Conservation (phyloP, 139 green algal species). For the Tetraselmis striata region DNA sequence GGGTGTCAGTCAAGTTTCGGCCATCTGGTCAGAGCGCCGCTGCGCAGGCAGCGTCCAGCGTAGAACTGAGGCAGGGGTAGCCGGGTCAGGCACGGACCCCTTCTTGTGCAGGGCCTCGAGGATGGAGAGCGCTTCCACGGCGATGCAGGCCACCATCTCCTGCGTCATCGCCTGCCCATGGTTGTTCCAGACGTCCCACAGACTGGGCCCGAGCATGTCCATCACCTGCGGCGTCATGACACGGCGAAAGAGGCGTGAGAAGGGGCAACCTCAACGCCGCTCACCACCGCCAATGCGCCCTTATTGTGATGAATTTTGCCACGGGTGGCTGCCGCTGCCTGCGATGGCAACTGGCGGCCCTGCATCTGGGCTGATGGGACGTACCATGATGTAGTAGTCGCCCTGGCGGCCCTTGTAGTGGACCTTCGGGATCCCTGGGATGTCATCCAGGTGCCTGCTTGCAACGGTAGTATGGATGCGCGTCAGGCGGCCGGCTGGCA, state of each 20-base stretch:
- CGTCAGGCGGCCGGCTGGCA: too few relatives aligned
- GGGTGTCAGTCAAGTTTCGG: too few relatives aligned
- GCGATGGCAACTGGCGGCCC: too few relatives aligned
- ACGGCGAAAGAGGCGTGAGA: background rate
- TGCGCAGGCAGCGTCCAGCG: too few relatives aligned
- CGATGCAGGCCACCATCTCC: constrained; percentile 99
- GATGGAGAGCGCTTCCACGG: constrained; percentile 92
- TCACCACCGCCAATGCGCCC: too few relatives aligned
- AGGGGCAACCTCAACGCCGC: background rate
- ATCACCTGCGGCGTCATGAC: constrained; percentile 69
- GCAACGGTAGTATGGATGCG: too few relatives aligned
- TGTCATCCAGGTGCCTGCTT: constrained; percentile 48
- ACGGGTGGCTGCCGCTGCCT: too few relatives aligned
- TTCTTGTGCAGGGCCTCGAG: constrained; percentile 93
- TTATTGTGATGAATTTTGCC: too few relatives aligned
- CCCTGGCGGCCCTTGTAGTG: constrained; percentile 95
- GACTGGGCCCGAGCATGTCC: constrained; percentile 92
- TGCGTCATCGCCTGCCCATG: constrained; percentile 89
- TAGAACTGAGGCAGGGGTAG: background rate
- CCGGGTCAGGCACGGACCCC: constrained; percentile 48
- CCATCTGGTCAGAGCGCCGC: too few relatives aligned
- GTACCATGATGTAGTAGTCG: constrained; percentile 98
- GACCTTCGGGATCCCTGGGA: constrained; percentile 86
- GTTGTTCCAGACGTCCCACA: constrained; percentile 98
- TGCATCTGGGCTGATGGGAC: too few relatives aligned